phyloP scores from a whole-genome alignment of 2,329 filamentous ascomycete genomes.

The Microcyclospora pomicola region DNA sequence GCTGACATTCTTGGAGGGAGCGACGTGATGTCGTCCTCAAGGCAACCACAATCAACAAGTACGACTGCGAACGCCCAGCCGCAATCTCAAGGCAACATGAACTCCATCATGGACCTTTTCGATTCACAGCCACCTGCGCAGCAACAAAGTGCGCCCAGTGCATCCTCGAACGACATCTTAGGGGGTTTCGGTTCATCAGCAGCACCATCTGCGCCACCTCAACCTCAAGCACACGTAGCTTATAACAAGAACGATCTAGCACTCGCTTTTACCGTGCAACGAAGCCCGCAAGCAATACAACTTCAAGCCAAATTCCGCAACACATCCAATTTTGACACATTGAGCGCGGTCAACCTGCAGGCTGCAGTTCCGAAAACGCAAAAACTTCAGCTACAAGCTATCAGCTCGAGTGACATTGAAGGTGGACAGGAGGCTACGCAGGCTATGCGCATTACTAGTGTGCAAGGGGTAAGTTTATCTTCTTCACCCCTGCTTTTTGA shows the following conservation, averaged over 20 bases:
- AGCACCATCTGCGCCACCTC: conserved; percentile 31
- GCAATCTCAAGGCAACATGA: conserved; percentile 26
- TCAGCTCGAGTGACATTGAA: conserved; percentile 64
- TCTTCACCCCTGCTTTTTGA: neutral
- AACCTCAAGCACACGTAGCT: conserved; percentile 45
- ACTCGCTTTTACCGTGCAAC: conserved; percentile 70
- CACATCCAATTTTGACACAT: conserved; percentile 38
- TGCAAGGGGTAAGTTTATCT: conserved; percentile 65
- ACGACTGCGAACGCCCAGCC: conserved; percentile 12
- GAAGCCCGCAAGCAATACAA: conserved; percentile 68
- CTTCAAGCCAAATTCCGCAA: conserved; percentile 77
- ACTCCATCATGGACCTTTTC: conserved; percentile 84
- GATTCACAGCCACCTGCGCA: conserved; percentile 32
- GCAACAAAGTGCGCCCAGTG: conserved; percentile 25
- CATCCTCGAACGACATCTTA: conserved; percentile 30
- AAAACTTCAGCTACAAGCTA: conserved; percentile 80
- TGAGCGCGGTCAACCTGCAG: conserved; percentile 72
- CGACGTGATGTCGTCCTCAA: too few species aligned
- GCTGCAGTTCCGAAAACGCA: conserved; percentile 94
- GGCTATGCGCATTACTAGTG: conserved; percentile 72
- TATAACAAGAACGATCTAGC: conserved; percentile 78
- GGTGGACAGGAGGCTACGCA: conserved; percentile 76
- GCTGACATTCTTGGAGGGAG: conserved; percentile 80
- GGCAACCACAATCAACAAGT: conserved; percentile 25
- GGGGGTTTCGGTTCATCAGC: conserved; percentile 34